Conservation (phyloP, 257 asterid species). For the Buddleja alternifolia region DNA sequence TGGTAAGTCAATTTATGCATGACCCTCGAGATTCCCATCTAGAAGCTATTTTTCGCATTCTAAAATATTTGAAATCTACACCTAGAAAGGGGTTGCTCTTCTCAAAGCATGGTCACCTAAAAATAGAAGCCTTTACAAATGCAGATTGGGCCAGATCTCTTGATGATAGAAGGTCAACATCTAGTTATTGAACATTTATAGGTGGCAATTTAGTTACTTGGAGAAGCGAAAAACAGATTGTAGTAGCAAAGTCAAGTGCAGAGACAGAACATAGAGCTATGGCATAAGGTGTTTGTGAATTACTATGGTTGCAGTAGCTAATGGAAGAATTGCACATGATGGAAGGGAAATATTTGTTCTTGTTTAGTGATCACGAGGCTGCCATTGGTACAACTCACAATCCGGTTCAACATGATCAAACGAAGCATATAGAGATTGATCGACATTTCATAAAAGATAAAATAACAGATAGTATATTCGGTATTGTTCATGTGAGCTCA, state of each 20-base stretch:
- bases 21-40: not conserved
- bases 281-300: not conserved
- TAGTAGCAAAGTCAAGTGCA: not conserved
- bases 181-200: not conserved
- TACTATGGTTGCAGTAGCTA: not conserved
- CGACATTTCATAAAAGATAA: too few species aligned
- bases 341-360: not conserved
- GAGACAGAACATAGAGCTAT: not conserved
- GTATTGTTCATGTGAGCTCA: not conserved
- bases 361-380: not conserved
- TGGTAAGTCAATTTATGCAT: not conserved
- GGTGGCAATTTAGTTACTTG: not conserved
- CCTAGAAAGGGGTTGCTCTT: too few species aligned
- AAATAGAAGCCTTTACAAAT: too few species aligned
- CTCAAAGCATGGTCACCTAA: too few species aligned
- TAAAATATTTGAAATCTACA: too few species aligned
- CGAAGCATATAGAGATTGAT: not conserved
- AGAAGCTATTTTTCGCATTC: not conserved
- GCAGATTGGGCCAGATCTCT: too few species aligned
- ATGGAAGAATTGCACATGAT: not conserved
- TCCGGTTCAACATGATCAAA: not conserved
- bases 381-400: not conserved
- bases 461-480: not conserved
- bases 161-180: not conserved
- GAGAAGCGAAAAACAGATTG: not conserved